Percentiles rank a stretch among this genome's conserved stretches.
Conservation (phyloP, 2,329 filamentous ascomycete genomes). For the Talaromyces albobiverticillius region DNA sequence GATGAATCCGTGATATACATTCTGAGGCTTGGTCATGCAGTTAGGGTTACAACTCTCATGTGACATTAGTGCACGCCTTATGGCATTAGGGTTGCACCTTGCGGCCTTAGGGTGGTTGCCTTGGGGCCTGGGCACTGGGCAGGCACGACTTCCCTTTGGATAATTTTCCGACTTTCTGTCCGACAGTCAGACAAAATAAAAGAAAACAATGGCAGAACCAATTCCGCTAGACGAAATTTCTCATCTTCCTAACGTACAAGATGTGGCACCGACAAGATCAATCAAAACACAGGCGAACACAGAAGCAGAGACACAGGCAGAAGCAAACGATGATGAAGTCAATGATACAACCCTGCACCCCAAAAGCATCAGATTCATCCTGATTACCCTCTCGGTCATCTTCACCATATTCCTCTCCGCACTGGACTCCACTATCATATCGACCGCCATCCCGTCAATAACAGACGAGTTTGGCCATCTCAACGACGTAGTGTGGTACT, state of each 20-base stretch:
- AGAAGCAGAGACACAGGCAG: neutral
- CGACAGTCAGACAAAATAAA: too few relatives aligned
- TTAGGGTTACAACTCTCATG: too few relatives aligned
- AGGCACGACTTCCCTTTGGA: too few relatives aligned
- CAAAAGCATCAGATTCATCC: neutral
- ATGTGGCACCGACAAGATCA: neutral
- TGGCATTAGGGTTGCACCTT: too few relatives aligned
- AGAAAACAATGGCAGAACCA: neutral
- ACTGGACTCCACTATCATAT: conserved; percentile 24
- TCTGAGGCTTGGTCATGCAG: too few relatives aligned
- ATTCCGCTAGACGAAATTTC: neutral
- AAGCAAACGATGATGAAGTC: neutral
- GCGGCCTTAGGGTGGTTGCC: too few relatives aligned
- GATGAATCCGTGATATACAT: too few relatives aligned
- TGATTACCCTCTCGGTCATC: conserved; percentile 7
- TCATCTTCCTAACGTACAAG: neutral
- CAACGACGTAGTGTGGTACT: conserved; percentile 35
- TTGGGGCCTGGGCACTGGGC: too few relatives aligned
- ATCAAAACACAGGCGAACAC: neutral
- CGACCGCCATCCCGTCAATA: conserved; percentile 28
- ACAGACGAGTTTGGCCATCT: conserved; percentile 25
- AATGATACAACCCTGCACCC: too few relatives aligned
- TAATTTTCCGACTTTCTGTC: too few relatives aligned
- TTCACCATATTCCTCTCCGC: conserved; percentile 14
- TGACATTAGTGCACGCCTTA: too few relatives aligned